These are phyloP conservation scores for Wickerhamomyces strasburgensis DNA, from an alignment of 805 yeast genomes.

Conservation along the genomic window DNA sequence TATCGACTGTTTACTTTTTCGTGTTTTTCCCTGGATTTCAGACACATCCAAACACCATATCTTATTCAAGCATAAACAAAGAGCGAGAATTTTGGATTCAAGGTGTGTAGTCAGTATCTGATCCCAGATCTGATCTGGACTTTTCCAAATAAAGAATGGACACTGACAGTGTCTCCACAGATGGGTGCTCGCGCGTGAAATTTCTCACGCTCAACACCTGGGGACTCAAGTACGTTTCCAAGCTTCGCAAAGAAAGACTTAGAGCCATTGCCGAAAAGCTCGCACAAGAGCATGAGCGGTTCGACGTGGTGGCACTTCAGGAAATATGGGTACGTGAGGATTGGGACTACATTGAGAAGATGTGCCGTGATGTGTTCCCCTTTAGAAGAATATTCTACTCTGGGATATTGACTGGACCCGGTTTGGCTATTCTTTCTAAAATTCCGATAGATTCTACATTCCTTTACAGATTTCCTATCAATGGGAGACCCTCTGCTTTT, in stretches of 20 bases:
- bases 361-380: conserved; percentile 48
- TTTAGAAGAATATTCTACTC: conserved; percentile 66
- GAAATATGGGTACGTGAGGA: conserved; percentile 90
- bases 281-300: conserved; percentile 38
- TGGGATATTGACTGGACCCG: conserved; percentile 92
- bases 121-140: too few relatives aligned
- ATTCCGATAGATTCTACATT: conserved; percentile 79
- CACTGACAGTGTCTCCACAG: neutral
- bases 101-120: too few relatives aligned
- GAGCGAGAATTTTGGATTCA: too few relatives aligned
- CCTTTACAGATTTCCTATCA: conserved; percentile 80
- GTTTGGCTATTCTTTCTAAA: conserved; percentile 77
- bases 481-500: conserved; percentile 92
- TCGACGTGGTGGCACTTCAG: conserved; percentile 89
- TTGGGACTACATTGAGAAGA: conserved; percentile 57
- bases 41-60: neutral
- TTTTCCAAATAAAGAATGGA: too few relatives aligned
- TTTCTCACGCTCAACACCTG: conserved; percentile 74
- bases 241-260: conserved; percentile 57
- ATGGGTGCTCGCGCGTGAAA: conserved; percentile 26
- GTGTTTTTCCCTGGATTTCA: too few relatives aligned
- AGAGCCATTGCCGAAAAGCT: conserved; percentile 68
- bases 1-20: neutral
- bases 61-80: neutral
- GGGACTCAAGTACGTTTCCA: conserved; percentile 89